Conservation (phyloP, 768 basidiomycete genomes). For the Erythrobasidium yunnanense region DNA sequence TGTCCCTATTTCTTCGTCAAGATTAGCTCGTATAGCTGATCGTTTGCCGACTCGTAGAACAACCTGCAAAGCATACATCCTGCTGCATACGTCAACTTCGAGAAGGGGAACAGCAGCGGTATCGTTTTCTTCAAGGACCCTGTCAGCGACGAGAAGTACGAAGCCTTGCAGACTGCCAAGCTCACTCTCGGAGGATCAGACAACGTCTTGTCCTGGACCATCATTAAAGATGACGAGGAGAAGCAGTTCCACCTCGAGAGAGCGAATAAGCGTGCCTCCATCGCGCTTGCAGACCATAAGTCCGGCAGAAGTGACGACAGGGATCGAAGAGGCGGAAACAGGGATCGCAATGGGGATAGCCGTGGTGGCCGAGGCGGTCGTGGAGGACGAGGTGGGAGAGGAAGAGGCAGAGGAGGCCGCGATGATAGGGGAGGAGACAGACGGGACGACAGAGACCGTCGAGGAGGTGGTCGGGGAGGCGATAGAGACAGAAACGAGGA, state of each 20-base stretch:
- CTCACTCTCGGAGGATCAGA: constrained; percentile 45
- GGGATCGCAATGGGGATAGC: constrained; percentile 13
- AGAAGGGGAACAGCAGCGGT: constrained; percentile 47
- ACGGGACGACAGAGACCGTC: neutral
- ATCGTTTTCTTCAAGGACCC: constrained; percentile 54
- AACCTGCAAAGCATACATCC: constrained; percentile 45
- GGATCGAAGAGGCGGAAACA: constrained; percentile 1
- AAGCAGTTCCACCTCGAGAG: constrained; percentile 30
- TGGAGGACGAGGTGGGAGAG: constrained; percentile 28
- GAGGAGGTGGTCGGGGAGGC: neutral
- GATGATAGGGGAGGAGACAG: constrained; percentile 7
- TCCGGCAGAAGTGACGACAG: constrained; percentile 4
- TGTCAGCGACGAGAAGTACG: constrained; percentile 60
- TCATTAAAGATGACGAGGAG: constrained; percentile 32
- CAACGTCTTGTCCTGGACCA: neutral
- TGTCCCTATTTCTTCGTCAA: constrained; percentile 22
- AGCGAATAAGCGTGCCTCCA: constrained; percentile 29
- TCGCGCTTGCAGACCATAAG: constrained; percentile 16
- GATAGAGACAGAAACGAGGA: neutral
- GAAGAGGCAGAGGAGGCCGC: constrained; percentile 21
- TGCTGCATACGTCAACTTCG: constrained; percentile 48
- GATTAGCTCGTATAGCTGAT: too few relatives aligned
- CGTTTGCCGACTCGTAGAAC: constrained; percentile 35
- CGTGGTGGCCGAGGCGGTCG: constrained; percentile 32
- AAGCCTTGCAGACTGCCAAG: constrained; percentile 54